Base-by-base conservation (phyloP, 345 rosid genomes). In the Turnera subulata region DNA sequence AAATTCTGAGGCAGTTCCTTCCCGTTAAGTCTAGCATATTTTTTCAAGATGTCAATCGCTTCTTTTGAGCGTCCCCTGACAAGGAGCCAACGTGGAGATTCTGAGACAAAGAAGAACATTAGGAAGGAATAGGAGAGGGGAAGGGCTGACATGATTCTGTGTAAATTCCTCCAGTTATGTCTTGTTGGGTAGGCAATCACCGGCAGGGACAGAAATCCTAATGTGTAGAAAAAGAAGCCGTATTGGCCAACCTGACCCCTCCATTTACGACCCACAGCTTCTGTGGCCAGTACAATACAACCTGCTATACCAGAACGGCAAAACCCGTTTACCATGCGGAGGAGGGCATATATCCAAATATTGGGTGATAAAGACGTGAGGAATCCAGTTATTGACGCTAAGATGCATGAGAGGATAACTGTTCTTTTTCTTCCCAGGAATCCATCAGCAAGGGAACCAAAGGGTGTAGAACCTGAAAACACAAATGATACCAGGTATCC, bases 1-100 rank as follows among this genome's bases (percentile, higher is more conserved):
- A 89, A 44, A 52, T 82, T 80, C 0, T 63, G 32, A 0, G 84
- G 89, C 5, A 89, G 64, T 3, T 65, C 70, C 62, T 72, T 82
- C 10, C 89, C 81, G 5, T 89, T 89, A 10, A 61, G 65, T 57
- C 68, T 46, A 0, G 89, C 85, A 19, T 73, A 81, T 42, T 55
- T 66, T 24, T 67, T 72, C 62, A 86, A 57, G 4, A 80, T 72
- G n/a, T 64, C 66, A 21, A 86, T 66, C 0, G 89, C 86, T 70
- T 89, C 96, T 52, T 64, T 69, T 26, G 51, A 63, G 16, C 77
- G 64, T 24, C 89, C 91, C 48, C 71, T 71, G 9, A 77, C 68
- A 0, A 77, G 76, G 39, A 86, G 80, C 97, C 95, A 89, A 2
- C 97, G 87, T 6, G 97, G 89, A 0, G 97, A 89, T 55, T 89